These are phyloP conservation scores for Allium cepa DNA, from an alignment of 106 monocot genomes.

Conservation along the genomic window DNA sequence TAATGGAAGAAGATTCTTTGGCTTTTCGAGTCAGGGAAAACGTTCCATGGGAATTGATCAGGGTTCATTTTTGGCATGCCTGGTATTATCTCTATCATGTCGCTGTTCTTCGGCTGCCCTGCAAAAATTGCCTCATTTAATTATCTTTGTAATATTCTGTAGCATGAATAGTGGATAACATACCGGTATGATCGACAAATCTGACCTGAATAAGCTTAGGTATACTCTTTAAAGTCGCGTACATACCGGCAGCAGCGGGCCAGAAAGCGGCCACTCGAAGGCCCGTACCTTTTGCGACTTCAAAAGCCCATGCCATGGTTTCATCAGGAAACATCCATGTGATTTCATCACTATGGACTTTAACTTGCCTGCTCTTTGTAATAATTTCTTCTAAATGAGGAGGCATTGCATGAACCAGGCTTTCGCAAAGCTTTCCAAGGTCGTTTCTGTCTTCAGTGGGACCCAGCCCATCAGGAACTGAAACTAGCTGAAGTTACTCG, in stretches of 20 bases:
- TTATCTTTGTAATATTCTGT: neutral
- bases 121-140: neutral
- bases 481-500: conserved; percentile 4
- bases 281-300: conserved; percentile 23
- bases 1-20: conserved; percentile 2
- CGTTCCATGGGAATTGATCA: conserved; percentile 20
- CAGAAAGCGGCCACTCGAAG: conserved; percentile 17
- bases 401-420: conserved; percentile 7
- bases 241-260: conserved; percentile 11
- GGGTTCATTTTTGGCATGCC: conserved; percentile 22
- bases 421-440: conserved; percentile 8
- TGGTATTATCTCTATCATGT: conserved; percentile 11
- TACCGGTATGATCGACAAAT: conserved; percentile 21
- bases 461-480: conserved; percentile 29
- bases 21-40: neutral
- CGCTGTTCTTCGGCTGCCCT: conserved; percentile 11
- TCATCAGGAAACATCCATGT: conserved; percentile 30
- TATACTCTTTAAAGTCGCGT: conserved; percentile 12
- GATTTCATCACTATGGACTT: conserved; percentile 3
- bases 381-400: conserved; percentile 22
- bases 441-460: conserved; percentile 16
- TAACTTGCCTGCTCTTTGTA: neutral
- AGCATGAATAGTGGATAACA: neutral
- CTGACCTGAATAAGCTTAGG: conserved; percentile 27
- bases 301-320: conserved; percentile 27